phyloP scores from a whole-genome alignment of 139 green algal genomes.

The Micromonas commoda region DNA sequence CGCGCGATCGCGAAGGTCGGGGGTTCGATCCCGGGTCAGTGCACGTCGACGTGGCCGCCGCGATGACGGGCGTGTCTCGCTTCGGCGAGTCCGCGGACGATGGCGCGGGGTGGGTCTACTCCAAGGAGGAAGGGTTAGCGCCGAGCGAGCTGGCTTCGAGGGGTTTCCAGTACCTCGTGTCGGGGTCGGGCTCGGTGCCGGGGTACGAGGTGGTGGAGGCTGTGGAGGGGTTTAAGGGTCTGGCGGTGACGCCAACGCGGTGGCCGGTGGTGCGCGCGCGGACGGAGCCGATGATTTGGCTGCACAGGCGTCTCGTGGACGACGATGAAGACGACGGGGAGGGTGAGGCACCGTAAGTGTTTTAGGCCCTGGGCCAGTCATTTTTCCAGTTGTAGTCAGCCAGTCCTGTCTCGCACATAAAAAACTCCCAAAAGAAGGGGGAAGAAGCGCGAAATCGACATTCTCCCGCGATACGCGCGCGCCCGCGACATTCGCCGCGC shows the following conservation, averaged over 20 bases:
- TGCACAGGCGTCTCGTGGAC: slow-evolving; percentile 11
- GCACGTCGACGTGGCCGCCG: slow-evolving; percentile 57
- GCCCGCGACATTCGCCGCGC: too few species aligned
- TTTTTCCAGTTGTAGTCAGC: too few species aligned
- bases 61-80: slow-evolving; percentile 66
- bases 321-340: too few species aligned
- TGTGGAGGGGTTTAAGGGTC: slow-evolving; percentile 31
- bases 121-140: slow-evolving; percentile 36
- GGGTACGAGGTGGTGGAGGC: slow-evolving; percentile 36
- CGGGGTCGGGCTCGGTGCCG: slow-evolving; percentile 20
- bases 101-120: slow-evolving; percentile 49
- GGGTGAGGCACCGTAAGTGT: too few species aligned
- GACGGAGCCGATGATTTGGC: slow-evolving; percentile 31
- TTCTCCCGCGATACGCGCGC: background rate
- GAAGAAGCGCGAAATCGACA: background rate
- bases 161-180: slow-evolving; percentile 46
- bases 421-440: too few species aligned
- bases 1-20: background rate
- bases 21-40: slow-evolving; percentile 31
- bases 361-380: too few species aligned
- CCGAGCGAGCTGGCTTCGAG: slow-evolving; percentile 3
- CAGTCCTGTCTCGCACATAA: too few species aligned
- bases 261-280: slow-evolving; percentile 20
- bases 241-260: slow-evolving; percentile 18
- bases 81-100: slow-evolving; percentile 45